These are phyloP conservation scores for Coccomyxa sp. DNA, from an alignment of 139 green algal genomes.

Conservation along the genomic window DNA sequence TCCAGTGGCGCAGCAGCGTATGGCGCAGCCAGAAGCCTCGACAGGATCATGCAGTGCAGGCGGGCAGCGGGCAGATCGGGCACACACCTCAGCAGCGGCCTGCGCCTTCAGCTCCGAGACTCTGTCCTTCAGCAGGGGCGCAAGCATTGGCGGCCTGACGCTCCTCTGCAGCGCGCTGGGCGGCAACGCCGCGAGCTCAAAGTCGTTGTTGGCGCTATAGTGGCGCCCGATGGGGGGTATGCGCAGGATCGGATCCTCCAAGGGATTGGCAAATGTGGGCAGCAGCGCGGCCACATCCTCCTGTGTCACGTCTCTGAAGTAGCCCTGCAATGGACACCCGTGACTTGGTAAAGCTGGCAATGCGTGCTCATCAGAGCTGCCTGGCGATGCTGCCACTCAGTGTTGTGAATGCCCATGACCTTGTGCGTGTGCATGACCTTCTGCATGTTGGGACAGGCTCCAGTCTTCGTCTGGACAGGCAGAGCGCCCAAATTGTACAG, in stretches of 20 bases:
- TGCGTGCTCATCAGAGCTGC: neutral
- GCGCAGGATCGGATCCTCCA: conserved; percentile 50
- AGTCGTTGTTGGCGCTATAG: neutral
- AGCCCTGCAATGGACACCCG: no score
- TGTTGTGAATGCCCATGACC: no score
- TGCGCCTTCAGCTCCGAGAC: neutral
- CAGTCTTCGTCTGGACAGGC: no score
- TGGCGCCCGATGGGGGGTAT: conserved; percentile 43
- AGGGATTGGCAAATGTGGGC: conserved; percentile 17
- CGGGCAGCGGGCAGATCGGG: no score
- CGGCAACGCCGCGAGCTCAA: neutral
- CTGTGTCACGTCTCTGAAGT: conserved; percentile 68
- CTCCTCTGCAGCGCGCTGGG: neutral
- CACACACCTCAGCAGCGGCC: neutral
- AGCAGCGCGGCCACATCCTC: conserved; percentile 63
- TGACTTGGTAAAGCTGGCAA: no score
- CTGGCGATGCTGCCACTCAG: neutral
- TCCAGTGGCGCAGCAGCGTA: no score
- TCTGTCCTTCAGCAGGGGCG: neutral
- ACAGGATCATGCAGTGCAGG: no score
- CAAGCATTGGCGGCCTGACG: neutral
- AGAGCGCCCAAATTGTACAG: no score
- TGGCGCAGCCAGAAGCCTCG: no score
- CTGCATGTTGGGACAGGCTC: neutral
- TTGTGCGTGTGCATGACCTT: no score